Conservation (phyloP, 371 early-diverging fungal genomes). For the Zychaea mexicana region DNA sequence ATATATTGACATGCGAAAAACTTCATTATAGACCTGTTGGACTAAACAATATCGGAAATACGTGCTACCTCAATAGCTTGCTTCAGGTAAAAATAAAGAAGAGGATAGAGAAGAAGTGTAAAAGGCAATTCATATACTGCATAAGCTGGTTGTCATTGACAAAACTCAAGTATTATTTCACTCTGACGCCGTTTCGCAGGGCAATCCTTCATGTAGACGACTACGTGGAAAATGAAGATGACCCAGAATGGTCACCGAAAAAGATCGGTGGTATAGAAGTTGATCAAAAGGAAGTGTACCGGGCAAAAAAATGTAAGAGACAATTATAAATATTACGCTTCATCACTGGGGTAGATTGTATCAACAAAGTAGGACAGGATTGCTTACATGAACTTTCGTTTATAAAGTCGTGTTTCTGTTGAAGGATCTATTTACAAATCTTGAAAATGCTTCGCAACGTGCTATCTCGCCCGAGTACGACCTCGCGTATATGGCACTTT, state of each 20-base stretch:
- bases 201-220: slow-evolving; percentile 57
- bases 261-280: slow-evolving; percentile 67
- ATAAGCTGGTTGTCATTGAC: neutral
- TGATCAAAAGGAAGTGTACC: slow-evolving; percentile 50
- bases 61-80: slow-evolving; percentile 88
- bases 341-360: too few relatives aligned
- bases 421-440: slow-evolving; percentile 39
- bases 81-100: slow-evolving; percentile 52
- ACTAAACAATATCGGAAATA: slow-evolving; percentile 87
- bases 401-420: slow-evolving; percentile 45
- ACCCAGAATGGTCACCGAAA: slow-evolving; percentile 40
- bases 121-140: neutral
- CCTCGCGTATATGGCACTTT: slow-evolving; percentile 55
- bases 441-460: slow-evolving; percentile 33
- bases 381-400: neutral
- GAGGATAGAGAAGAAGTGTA: neutral
- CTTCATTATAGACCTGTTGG: slow-evolving; percentile 68
- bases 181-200: slow-evolving; percentile 66
- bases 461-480: slow-evolving; percentile 54
- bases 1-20: neutral
- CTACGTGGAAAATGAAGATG: slow-evolving; percentile 54
- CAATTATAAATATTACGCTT: too few relatives aligned
- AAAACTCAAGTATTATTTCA: slow-evolving; percentile 70
- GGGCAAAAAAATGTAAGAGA: slow-evolving; percentile 50
- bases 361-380: too few relatives aligned